Conservation (phyloP, 768 basidiomycete genomes). For the Astraeus odoratus region DNA sequence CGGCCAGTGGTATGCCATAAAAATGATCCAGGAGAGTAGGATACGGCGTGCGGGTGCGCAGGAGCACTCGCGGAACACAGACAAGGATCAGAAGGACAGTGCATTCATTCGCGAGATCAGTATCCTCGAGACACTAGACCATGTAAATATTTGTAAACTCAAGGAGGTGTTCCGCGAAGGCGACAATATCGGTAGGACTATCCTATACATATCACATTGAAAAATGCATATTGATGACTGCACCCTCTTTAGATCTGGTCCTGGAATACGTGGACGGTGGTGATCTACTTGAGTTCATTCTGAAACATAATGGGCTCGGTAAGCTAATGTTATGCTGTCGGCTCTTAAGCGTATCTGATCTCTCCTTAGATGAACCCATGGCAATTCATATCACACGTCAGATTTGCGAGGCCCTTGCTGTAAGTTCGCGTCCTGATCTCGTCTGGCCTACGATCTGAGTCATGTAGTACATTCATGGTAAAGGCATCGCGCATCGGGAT, state of each 20-base stretch:
- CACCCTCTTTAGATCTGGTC: slow-evolving; percentile 54
- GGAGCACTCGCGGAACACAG: slow-evolving; percentile 19
- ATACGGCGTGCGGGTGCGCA: slow-evolving; percentile 33
- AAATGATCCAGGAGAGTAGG: slow-evolving; percentile 64
- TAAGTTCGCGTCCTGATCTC: slow-evolving; percentile 27
- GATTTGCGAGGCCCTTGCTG: slow-evolving; percentile 73
- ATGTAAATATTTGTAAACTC: slow-evolving; percentile 77
- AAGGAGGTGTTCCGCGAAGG: slow-evolving; percentile 71
- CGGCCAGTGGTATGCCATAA: slow-evolving; percentile 78
- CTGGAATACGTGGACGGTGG: slow-evolving; percentile 85
- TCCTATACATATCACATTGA: neutral
- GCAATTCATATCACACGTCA: slow-evolving; percentile 70
- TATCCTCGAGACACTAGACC: slow-evolving; percentile 70
- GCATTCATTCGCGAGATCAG: slow-evolving; percentile 65
- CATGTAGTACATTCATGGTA: slow-evolving; percentile 55
- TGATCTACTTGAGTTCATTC: slow-evolving; percentile 78
- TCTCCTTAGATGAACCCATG: slow-evolving; percentile 42
- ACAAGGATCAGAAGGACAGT: slow-evolving; percentile 23
- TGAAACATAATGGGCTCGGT: slow-evolving; percentile 57
- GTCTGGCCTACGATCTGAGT: slow-evolving; percentile 3
- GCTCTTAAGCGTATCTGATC: neutral
- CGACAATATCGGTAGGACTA: slow-evolving; percentile 49
- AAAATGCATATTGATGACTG: slow-evolving; percentile 17
- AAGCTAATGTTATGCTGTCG: slow-evolving; percentile 19
- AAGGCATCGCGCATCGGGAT: slow-evolving; percentile 87